Conservation (phyloP, 2,329 filamentous ascomycete species). For the Exutisphaerella laricina region DNA sequence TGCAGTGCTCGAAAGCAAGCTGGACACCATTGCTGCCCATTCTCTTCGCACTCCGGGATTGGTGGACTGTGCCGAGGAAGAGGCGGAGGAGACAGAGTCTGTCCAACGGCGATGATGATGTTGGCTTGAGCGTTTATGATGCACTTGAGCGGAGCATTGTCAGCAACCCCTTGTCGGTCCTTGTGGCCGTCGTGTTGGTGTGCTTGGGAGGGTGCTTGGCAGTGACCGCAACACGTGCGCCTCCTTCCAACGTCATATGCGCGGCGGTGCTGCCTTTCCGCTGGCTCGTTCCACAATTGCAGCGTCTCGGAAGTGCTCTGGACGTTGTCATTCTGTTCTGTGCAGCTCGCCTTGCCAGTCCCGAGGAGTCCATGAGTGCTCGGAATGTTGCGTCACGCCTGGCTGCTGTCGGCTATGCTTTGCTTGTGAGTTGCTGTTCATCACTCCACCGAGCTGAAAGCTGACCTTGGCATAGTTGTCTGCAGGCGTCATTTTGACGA, state of each 20-base stretch:
- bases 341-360: conserved; percentile 21
- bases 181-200: conserved; percentile 37
- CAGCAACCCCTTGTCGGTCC: conserved; percentile 34
- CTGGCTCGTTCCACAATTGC: conserved; percentile 35
- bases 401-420: conserved; percentile 25
- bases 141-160: conserved; percentile 30
- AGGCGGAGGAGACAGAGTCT: conserved; percentile 2
- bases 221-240: conserved; percentile 33
- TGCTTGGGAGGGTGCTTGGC: conserved; percentile 37
- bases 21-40: conserved; percentile 30
- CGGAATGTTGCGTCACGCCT: conserved; percentile 15
- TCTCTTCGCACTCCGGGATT: conserved; percentile 26
- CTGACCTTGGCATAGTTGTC: conserved; percentile 29
- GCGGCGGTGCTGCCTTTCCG: conserved; percentile 35
- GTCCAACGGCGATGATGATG: conserved; percentile 17
- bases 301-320: conserved; percentile 35
- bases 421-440: conserved; percentile 23
- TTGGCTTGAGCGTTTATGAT: conserved; percentile 29
- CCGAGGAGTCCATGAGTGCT: conserved; percentile 16
- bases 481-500: conserved; percentile 34
- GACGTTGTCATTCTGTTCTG: conserved; percentile 40
- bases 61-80: conserved; percentile 19
- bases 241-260: conserved; percentile 47
- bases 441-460: no score
- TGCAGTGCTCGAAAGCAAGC: conserved; percentile 38